Evolutionary conservation across 495 filamentous ascomycete species (phyloP).

Genomic region (Cudoniella acicularis): DNA sequence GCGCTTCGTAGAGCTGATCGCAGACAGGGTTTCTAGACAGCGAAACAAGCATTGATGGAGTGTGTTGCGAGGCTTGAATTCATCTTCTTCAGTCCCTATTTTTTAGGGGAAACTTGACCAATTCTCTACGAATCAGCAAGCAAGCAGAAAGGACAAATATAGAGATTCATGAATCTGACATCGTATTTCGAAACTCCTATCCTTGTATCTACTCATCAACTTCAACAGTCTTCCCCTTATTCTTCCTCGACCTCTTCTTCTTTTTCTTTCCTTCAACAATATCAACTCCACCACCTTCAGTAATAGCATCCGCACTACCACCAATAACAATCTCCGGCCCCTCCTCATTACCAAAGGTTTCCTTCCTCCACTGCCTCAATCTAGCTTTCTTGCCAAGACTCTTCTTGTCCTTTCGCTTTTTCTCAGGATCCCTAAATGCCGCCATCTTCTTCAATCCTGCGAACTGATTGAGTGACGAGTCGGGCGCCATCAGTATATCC

Average conservation of each 20-base stretch:
- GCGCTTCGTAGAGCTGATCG: no score
- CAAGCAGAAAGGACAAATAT: no score
- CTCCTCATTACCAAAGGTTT: conserved; percentile 78
- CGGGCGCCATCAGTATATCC: conserved; percentile 87
- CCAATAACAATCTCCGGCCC: conserved; percentile 41
- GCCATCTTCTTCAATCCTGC: conserved; percentile 94
- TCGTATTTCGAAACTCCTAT: no score
- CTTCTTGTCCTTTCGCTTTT: conserved; percentile 86
- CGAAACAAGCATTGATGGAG: no score
- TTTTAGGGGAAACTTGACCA: no score
- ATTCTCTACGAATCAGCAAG: no score
- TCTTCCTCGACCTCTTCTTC: conserved; percentile 33
- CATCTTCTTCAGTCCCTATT: no score
- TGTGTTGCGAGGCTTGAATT: no score
- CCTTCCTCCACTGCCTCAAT: conserved; percentile 84
- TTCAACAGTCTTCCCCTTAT: conserved; percentile 14
- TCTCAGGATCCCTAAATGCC: conserved; percentile 78
- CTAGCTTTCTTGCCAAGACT: conserved; percentile 86
- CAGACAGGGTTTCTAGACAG: no score
- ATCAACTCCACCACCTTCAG: conserved; percentile 13
- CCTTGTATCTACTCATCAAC: not conserved
- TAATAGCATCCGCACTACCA: not conserved
- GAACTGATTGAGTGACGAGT: conserved; percentile 82
- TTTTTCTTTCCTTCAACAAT: conserved; percentile 27
- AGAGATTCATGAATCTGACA: no score